Evolutionary conservation across 768 basidiomycete genomes (phyloP).

Genomic region (Russula lepida): DNA sequence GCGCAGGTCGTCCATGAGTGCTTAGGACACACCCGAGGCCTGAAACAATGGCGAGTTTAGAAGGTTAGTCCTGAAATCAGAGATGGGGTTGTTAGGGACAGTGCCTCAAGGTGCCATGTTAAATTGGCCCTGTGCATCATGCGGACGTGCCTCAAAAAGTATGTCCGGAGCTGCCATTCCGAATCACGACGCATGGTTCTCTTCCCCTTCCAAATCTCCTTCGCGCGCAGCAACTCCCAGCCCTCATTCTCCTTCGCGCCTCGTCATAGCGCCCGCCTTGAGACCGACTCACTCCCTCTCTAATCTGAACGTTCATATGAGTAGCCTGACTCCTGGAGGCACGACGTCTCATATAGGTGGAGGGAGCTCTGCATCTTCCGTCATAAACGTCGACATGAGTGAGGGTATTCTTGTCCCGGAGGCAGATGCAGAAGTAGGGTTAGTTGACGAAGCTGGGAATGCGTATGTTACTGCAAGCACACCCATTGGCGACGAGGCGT

Average conservation of each 20-base stretch:
- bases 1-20: neutral
- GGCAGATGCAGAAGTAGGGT: slow-evolving; percentile 53
- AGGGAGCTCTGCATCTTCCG: slow-evolving; percentile 52
- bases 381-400: slow-evolving; percentile 52
- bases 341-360: slow-evolving; percentile 8
- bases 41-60: neutral
- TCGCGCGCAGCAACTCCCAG: slow-evolving; percentile 33
- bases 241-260: slow-evolving; percentile 41
- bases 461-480: slow-evolving; percentile 39
- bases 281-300: slow-evolving; percentile 50
- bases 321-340: neutral
- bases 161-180: neutral
- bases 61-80: too few species aligned
- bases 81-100: neutral
- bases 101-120: neutral
- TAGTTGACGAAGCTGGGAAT: slow-evolving; percentile 46
- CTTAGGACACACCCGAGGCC: neutral
- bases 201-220: slow-evolving; percentile 27
- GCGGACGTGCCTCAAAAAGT: neutral
- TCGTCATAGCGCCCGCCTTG: slow-evolving; percentile 42
- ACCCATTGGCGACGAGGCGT: slow-evolving; percentile 42
- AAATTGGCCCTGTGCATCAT: too few species aligned
- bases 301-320: slow-evolving; percentile 44
- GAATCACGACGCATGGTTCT: neutral
- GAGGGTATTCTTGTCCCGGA: slow-evolving; percentile 70